Evolutionary conservation across 345 rosid genomes (phyloP).

Genomic region (Eucalyptus marginata): DNA sequence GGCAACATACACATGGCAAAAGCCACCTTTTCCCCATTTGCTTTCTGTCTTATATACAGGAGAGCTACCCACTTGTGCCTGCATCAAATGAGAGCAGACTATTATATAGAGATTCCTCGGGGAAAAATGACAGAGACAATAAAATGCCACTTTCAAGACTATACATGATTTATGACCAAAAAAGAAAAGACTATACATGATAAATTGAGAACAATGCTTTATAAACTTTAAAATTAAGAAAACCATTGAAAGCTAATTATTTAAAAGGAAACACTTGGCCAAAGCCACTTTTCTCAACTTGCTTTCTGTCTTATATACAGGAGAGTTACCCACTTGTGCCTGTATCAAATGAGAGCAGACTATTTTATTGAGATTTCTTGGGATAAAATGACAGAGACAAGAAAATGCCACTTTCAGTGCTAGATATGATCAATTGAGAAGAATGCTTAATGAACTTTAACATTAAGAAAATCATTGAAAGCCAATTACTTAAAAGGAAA

Average conservation of each 20-base stretch:
- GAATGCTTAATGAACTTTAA: not conserved
- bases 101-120: not conserved
- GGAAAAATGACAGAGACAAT: not conserved
- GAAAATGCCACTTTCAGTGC: not conserved
- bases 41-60: conserved; percentile 69
- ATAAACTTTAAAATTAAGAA: not conserved
- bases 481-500: not conserved
- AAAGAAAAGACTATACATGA: not conserved
- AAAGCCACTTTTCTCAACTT: conserved; percentile 94
- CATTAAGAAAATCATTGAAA: no score
- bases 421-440: no score
- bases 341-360: not conserved
- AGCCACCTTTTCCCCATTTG: conserved; percentile 97
- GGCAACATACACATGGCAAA: conserved; percentile 95
- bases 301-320: conserved; percentile 55
- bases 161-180: not conserved
- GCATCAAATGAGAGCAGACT: not conserved
- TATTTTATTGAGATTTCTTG: not conserved
- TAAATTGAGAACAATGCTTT: not conserved
- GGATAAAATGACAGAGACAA: not conserved
- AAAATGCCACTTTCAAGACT: not conserved
- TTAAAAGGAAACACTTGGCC: conserved; percentile 57
- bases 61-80: conserved; percentile 95
- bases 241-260: not conserved
- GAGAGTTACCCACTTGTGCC: conserved; percentile 90